Base-by-base conservation (phyloP, 2,329 filamentous ascomycete species). In the Ceratocystis alfenasii region DNA sequence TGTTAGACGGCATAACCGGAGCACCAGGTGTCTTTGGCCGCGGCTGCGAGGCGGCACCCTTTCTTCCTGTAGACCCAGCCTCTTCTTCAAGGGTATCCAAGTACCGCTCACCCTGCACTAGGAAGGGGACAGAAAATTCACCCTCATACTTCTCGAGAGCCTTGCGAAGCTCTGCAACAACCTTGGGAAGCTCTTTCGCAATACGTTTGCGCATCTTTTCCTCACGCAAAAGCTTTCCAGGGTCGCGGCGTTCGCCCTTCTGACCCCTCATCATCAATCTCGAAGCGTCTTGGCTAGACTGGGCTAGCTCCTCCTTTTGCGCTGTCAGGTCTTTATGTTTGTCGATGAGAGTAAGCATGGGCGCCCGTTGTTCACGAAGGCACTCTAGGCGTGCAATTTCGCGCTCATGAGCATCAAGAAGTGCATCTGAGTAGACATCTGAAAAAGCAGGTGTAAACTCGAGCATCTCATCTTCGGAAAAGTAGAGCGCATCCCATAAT, bases 171-270 rank as follows among this genome's bases (percentile, higher is more conserved):
- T 97, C 91, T 0, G 82, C 82, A 67, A 93, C 87, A 55, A 99
- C 82, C 78, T 95, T 97, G 66, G 94, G 94, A 36, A 99, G 79
- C 73, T 99, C 94, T 75, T 97, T 99, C 30, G 92, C 83, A 69
- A 99, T 96, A 67, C 92, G 84, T 83, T 99, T 99, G 68, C 94
- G 86, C 90, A 96, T 95, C 82, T 97, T 99, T 78, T 99, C 94
- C 74, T 99, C 94, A 36, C 94, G 84, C 64, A 99, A 80, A 17
- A 99, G 81, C 76, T 96, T 94, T 63, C 91, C 93, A 2, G 94
- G 94, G 73, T 99, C 94, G 69, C 95, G 89, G 75, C 87, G 90
- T 78, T 97, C 93, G 65, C 93, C 93, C 77, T 95, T 96, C 70
- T 90, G 87, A 1, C 92, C 92, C 68, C 93, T 90, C 71, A 86